A percentile compares a stretch with the other conserved stretches of the same genome.
Evolutionary conservation across 2,329 filamentous ascomycete species (phyloP).

Genomic region (Penicillium sp.): DNA sequence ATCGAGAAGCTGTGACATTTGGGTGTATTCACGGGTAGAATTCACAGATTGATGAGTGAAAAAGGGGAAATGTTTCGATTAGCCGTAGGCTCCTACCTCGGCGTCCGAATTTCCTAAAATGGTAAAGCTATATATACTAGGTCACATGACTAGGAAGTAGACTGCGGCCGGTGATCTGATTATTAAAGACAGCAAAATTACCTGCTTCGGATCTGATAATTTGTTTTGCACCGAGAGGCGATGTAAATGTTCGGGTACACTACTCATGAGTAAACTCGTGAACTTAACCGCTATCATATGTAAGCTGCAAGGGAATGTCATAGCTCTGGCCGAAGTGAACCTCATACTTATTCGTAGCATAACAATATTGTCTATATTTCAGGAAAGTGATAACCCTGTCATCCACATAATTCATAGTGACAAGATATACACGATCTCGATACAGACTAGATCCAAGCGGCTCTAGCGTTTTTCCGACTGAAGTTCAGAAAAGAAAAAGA

Average conservation of each 20-base stretch:
- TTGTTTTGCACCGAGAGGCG: background rate
- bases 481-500: no score
- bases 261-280: background rate
- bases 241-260: background rate
- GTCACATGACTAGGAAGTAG: background rate
- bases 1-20: constrained; percentile 13
- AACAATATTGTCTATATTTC: no score
- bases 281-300: background rate
- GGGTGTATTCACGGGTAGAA: constrained; percentile 8
- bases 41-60: constrained; percentile 9
- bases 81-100: background rate
- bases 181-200: background rate
- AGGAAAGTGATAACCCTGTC: no score
- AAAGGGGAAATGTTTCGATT: constrained; percentile 8
- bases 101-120: constrained; percentile 1
- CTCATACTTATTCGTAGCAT: no score
- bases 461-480: no score
- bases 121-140: background rate
- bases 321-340: no score
- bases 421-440: no score
- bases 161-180: background rate
- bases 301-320: no score
- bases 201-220: background rate
- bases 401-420: no score
- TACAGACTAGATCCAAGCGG: no score